Base-by-base conservation (phyloP, 2,329 filamentous ascomycete genomes). In the Epichloe brachyelytri region DNA sequence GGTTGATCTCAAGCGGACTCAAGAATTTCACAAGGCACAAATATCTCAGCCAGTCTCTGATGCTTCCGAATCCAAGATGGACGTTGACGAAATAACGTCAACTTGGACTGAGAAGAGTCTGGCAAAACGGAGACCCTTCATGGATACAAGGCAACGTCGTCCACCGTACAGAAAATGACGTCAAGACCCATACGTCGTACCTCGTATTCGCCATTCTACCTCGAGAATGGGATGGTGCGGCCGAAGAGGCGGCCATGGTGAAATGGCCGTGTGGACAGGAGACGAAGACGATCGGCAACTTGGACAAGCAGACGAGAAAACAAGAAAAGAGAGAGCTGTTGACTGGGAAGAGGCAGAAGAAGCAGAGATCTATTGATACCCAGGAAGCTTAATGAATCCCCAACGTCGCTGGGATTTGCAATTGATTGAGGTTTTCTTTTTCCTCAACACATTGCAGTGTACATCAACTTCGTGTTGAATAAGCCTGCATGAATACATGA, bases 151-250 rank as follows among this genome's bases (percentile, higher is more conserved):
- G 93, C 1, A 79, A 80, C 30, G 62, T 97, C 40, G 77, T 88
- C 33, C 88, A 94, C 60, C 79, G 88, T 22, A 82, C 86, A 0
- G 93, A 98, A 69, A 72, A 82, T 0, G 93, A 98, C 62, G 71
- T 97, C 54, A 96, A 95, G 75, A 93, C 87, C 7, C 93, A 98
- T 68, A 98, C 93, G 0, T 93, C 86, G n/a, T 98, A 98, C 65
- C 77, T 98, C 4, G 86, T 94, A 4, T 98, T 98, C 70, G 93
- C 93, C 0, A 73, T 93, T 3, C 69, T 98, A 54, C 91, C 93
- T n/a, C 76, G 82, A 43, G 83, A 86, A 55, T 98, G 93, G 93
- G 83, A 74, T 0, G 83, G 80, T 37, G 86, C 85, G 54, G 88
- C 95, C 57, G 93, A 98, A 68, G 77, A 76, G 34, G 75, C 76